Percentiles rank a stretch among this genome's conserved stretches.
phyloP scores from a whole-genome alignment of 1,139 yeast species.

The Yamadazyma blattariae region DNA sequence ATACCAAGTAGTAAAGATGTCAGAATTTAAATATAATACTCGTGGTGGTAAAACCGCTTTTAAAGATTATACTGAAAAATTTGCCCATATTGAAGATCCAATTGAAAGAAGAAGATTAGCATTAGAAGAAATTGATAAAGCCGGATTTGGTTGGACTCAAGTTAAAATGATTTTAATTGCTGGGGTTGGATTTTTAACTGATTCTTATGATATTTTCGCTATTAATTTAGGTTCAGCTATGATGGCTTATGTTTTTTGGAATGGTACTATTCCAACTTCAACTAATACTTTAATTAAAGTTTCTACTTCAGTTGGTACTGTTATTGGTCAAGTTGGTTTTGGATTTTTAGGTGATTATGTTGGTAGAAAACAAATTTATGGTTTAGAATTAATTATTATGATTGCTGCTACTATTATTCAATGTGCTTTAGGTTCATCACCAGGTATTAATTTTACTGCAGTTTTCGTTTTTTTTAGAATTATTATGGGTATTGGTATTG shows the following conservation, averaged over 20 bases:
- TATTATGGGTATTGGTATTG: conserved; percentile 94
- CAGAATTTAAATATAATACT: conserved; percentile 17
- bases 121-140: conserved; percentile 81
- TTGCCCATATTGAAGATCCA: conserved; percentile 83
- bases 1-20: no score
- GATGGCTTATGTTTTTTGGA: conserved; percentile 75
- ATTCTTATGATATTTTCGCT: conserved; percentile 89
- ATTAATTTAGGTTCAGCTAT: conserved; percentile 77
- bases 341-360: conserved; percentile 81
- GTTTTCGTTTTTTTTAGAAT: conserved; percentile 74
- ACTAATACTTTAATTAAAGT: conserved; percentile 76
- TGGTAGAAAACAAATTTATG: conserved; percentile 87
- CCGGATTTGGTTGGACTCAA: conserved; percentile 86
- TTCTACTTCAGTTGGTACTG: conserved; percentile 92
- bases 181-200: conserved; percentile 93
- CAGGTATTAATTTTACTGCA: conserved; percentile 71
- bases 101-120: conserved; percentile 88
- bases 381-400: conserved; percentile 82
- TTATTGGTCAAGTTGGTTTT: conserved; percentile 84
- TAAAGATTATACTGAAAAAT: conserved; percentile 81
- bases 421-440: conserved; percentile 66
- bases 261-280: conserved; percentile 55
- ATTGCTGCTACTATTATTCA: conserved; percentile 77
- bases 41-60: conserved; percentile 86
- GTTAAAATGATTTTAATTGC: conserved; percentile 84